phyloP scores from a whole-genome alignment of 1,139 yeast species.

The Trichomonascaceae sp. region DNA sequence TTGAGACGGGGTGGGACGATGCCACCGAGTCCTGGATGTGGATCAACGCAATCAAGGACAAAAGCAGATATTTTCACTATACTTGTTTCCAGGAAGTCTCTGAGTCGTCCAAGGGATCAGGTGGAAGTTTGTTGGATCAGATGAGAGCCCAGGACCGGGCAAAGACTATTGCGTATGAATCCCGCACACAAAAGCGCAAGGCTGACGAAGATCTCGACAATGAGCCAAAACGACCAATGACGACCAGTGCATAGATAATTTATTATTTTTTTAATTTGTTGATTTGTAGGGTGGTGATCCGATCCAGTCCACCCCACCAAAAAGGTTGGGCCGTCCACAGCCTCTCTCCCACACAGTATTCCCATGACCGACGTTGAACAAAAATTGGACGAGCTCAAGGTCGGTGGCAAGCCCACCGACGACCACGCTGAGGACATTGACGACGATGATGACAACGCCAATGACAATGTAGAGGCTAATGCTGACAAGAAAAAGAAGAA shows the following conservation, averaged over 20 bases:
- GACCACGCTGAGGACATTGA: slow-evolving; percentile 7
- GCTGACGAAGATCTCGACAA: too few relatives aligned
- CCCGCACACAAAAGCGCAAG: too few relatives aligned
- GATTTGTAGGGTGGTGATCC: too few relatives aligned
- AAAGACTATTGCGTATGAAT: neutral
- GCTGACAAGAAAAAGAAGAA: slow-evolving; percentile 34
- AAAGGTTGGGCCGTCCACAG: too few relatives aligned
- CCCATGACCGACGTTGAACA: too few relatives aligned
- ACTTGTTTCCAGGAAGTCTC: slow-evolving; percentile 35
- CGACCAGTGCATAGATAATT: too few relatives aligned
- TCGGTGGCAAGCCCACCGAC: slow-evolving; percentile 1
- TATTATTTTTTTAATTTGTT: too few relatives aligned
- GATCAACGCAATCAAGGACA: slow-evolving; percentile 60
- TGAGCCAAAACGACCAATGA: too few relatives aligned
- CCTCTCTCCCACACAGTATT: too few relatives aligned
- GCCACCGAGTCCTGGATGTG: slow-evolving; percentile 94
- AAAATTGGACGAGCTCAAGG: slow-evolving; percentile 8
- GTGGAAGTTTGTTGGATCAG: neutral
- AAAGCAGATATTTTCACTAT: slow-evolving; percentile 71
- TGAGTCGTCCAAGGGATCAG: too few relatives aligned
- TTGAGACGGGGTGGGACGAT: slow-evolving; percentile 73
- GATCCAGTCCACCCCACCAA: too few relatives aligned
- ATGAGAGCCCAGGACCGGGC: neutral
- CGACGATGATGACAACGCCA: slow-evolving; percentile 12
- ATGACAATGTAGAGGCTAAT: slow-evolving; percentile 11